Evolutionary conservation across 495 filamentous ascomycete genomes (phyloP).

Genomic region (Hypomontagnella submonticulosa): DNA sequence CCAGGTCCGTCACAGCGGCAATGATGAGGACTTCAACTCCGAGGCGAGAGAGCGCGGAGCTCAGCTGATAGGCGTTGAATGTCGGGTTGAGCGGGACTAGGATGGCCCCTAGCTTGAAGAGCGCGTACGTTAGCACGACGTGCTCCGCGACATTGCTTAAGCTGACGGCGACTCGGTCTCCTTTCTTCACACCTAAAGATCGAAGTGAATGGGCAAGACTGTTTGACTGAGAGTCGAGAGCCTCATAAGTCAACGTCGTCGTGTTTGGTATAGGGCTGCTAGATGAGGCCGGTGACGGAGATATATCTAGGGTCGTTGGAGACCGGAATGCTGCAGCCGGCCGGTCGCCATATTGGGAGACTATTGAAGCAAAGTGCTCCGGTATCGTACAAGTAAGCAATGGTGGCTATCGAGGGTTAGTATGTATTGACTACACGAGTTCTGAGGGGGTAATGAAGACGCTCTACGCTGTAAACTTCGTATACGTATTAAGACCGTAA

Average conservation of each 20-base stretch:
- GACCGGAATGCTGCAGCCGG: slow-evolving; percentile 65
- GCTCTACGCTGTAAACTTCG: too few species aligned
- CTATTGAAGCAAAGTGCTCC: slow-evolving; percentile 80
- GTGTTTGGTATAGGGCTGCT: slow-evolving; percentile 48
- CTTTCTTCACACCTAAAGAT: slow-evolving; percentile 80
- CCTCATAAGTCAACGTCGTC: slow-evolving; percentile 73
- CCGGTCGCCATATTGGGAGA: slow-evolving; percentile 76
- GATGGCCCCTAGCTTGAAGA: slow-evolving; percentile 93
- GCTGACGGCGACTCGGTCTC: slow-evolving; percentile 86
- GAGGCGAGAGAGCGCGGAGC: slow-evolving; percentile 81
- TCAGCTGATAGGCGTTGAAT: slow-evolving; percentile 84
- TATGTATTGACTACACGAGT: background rate
- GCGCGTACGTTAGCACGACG: slow-evolving; percentile 82
- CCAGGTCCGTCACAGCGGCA: slow-evolving; percentile 84
- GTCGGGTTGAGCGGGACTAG: slow-evolving; percentile 92
- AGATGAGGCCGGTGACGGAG: slow-evolving; percentile 21
- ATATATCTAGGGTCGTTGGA: slow-evolving; percentile 42
- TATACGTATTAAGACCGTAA: too few species aligned
- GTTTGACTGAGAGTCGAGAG: slow-evolving; percentile 80
- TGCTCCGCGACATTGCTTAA: slow-evolving; percentile 88
- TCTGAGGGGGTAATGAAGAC: background rate
- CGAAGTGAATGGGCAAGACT: slow-evolving; percentile 77
- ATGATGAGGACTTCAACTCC: slow-evolving; percentile 81
- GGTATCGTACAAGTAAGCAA: slow-evolving; percentile 80
- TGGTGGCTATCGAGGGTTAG: slow-evolving; percentile 67